Percentiles rank a stretch among this genome's conserved stretches.
Evolutionary conservation across 306 rosid genomes (phyloP).

Genomic region (Erythrophleum fordii): DNA sequence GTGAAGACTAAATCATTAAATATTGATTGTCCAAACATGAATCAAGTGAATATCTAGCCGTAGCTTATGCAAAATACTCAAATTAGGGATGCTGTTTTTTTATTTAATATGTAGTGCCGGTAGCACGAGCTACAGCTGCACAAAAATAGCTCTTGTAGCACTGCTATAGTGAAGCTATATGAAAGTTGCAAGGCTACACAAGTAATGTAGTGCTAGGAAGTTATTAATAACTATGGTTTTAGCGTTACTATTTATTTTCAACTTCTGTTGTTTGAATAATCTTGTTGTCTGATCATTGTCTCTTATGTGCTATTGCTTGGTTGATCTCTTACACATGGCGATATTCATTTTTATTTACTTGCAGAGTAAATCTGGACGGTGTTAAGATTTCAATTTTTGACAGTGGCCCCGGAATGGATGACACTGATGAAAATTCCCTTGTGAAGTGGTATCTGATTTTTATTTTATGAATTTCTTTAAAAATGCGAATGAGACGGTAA

Average conservation of each 20-base stretch:
- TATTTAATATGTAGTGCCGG: too few species aligned
- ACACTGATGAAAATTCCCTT: constrained; percentile 56
- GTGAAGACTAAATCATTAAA: too few species aligned
- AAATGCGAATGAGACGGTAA: neutral
- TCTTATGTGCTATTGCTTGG: neutral
- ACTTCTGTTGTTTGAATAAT: neutral
- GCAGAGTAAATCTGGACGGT: constrained; percentile 50
- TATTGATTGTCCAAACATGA: too few species aligned
- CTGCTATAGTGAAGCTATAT: too few species aligned
- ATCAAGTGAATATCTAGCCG: too few species aligned
- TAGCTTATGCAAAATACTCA: too few species aligned
- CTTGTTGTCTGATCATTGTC: neutral
- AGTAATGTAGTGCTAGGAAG: too few species aligned
- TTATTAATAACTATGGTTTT: neutral
- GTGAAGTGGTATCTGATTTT: constrained; percentile 55
- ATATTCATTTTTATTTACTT: constrained; percentile 24
- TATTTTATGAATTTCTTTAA: neutral
- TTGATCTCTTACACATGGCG: neutral
- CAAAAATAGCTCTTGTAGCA: too few species aligned
- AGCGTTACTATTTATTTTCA: neutral
- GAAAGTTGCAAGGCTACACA: too few species aligned
- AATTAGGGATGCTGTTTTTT: too few species aligned
- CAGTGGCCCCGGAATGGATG: constrained; percentile 78
- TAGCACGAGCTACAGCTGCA: too few species aligned
- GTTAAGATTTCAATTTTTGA: constrained; percentile 60